Evolutionary conservation across 2,329 filamentous ascomycete species (phyloP), one percentile per base, ranked within the genome.

Genomic region (Aspergillus phoenicis): DNA sequence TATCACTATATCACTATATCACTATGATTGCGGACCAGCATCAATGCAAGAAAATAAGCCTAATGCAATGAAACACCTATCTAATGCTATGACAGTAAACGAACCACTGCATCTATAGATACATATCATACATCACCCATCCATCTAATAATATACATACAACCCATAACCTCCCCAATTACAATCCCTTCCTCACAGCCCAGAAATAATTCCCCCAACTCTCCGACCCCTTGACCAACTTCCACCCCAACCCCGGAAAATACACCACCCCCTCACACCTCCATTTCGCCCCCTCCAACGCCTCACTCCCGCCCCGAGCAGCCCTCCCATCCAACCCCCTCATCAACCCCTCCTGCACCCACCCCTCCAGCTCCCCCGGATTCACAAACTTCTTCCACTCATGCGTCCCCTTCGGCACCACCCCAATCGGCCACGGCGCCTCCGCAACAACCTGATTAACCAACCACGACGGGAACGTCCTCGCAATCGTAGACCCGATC

Each of bases 301-400:
- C 66, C 51, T 66, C 62, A 22, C 67, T 62, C 2, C 74, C 73
- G 5, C 66, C 69, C 24, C 66, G 62, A 26, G 41, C 59, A 10
- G 66, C 68, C 33, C 51, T 60, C 5, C 66, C 62, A 60, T 76
- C 74, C 57, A 58, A 89, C 85, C 73, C 84, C 82, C 75, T 78
- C 67, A 84, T 80, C 71, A 78, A 60, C 1, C 72, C 77, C 58
- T 78, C 72, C 61, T 75, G 71, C 39, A 75, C 72, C 78, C 78
- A 81, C 22, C 71, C 73, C 39, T 74, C 63, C 47, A 78, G 75
- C 82, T 98, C 94, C 13, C 85, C 82, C 65, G 91, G 90, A 73
- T 97, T 95, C 67, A 99, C 89, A 78, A 98, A 99, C 80, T 98
- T 96, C 64, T 84, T 83, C 95, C 95, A 99, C 75, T 97, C 93